Base-by-base conservation (phyloP, 225 moss, liverwort and hornwort genomes). In the Pseudoscleropodium purum region DNA sequence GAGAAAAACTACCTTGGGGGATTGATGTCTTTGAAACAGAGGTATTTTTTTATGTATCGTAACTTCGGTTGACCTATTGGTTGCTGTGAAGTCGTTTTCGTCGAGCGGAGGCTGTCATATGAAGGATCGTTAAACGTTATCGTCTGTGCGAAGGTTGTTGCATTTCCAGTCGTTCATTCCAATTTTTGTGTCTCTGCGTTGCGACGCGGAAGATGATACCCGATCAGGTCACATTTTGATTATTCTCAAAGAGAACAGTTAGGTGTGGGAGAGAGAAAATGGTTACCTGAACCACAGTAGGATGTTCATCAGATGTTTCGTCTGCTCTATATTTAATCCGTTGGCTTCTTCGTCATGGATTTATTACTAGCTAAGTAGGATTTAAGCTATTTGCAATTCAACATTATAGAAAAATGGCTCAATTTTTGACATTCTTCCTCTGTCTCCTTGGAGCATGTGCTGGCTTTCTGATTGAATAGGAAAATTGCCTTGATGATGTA, bases 221-320 rank as follows among this genome's bases (percentile, higher is more conserved):
- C 88, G 72, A 87, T 94, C 89, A 90, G 89, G 90, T 83, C 78
- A 75, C 91, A 87, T 83, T 83, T 83, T 87, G 89, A 89, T 91
- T 74, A 16, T 91, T 90, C 89, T 92, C 89, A 82, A 92, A 94
- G 85, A 90, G 92, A 91, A 91, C 34, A 89, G 86, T 86, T 78
- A 21, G 77, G 43, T 91, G 91, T 84, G 88, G 88, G 87, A 85
- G 89, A 94, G 72, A 89, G 43, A 67, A 36, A 67, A 69, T 89
- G 87, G 85, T 89, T 75, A 85, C 79, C 83, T 91, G 92, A 90
- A 90, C 87, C 89, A 76, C 57, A 56, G 43, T 73, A 94, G 97
- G 90, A 86, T 88, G 79, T 88, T 73, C n/a, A 56, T 47, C 81
- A 86, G 73, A 47, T 47, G 73, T 88, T 19, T 85, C 79, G 43